Base-by-base conservation (phyloP, 208 protist genomes). In the Phytomonas sp. region DNA sequence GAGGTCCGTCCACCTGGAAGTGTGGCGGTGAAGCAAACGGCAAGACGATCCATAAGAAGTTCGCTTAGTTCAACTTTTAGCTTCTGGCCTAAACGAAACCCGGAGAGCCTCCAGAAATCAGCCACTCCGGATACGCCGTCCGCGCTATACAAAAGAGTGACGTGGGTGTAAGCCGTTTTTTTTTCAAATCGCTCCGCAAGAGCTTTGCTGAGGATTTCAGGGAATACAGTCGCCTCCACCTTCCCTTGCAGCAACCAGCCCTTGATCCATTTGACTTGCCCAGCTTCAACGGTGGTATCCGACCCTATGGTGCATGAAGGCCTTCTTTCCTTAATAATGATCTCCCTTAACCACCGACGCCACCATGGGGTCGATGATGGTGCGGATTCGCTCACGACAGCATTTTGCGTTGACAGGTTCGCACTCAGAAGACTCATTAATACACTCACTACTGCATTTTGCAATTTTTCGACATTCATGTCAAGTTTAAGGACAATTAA, bases 1-100 rank as follows among this genome's bases (percentile, higher is more conserved):
- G 49, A 33, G 4, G 36, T n/a, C 33, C 42, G 61, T 0, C 66
- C 72, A 10, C n/a, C 31, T 12, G 40, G 36, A 10, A 84, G 2
- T 14, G 65, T 65, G 4, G 71, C 77, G 14, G 73, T 69, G 32
- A 91, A 84, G 68, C 84, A 90, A 6, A 93, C 10, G 3, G 82
- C 91, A 40, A 75, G 72, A 2, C 86, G 87, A 75, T 95, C 88
- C 66, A 95, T 63, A 32, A 93, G 74, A 40, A 95, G 26, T 63
- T 78, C 71, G 19, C 66, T 60, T n/a, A 89, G 40, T 0, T 36
- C 66, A 16, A 91, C 84, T 8, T 60, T 62, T 32, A 91, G 80
- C 6, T 61, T 52, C 33, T 71, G 63, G 4, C 86, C 91, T 0
- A 80, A 23, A 1, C 29, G 31, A 60, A 84, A 34, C 2, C 71